Percentiles rank a stretch among this genome's conserved stretches.
phyloP scores from a whole-genome alignment of 768 basidiomycete genomes.

The Suillus weaverae region DNA sequence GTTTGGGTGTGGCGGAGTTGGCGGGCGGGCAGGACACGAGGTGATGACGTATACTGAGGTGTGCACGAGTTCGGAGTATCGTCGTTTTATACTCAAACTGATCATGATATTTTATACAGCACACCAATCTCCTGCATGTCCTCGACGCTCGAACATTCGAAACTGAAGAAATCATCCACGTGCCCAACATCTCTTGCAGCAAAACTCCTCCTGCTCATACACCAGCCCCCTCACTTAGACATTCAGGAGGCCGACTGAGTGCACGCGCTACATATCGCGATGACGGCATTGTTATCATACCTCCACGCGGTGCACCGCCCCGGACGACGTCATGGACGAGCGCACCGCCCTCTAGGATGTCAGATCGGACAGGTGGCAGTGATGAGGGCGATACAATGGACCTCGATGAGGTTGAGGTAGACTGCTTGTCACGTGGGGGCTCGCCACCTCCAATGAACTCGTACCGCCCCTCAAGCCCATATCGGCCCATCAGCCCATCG shows the following conservation, averaged over 20 bases:
- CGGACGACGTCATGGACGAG: slow-evolving; percentile 15
- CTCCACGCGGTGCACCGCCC: slow-evolving; percentile 16
- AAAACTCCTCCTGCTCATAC: slow-evolving; percentile 9
- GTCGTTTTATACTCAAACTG: background rate
- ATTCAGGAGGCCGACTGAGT: slow-evolving; percentile 34
- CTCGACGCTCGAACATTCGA: slow-evolving; percentile 88
- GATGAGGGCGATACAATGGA: slow-evolving; percentile 48
- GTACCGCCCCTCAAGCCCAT: background rate
- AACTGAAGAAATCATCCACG: slow-evolving; percentile 62
- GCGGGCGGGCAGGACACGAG: slow-evolving; percentile 57
- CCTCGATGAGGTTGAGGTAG: slow-evolving; percentile 49
- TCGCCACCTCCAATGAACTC: slow-evolving; percentile 38
- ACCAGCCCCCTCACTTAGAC: slow-evolving; percentile 17
- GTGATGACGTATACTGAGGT: slow-evolving; percentile 92
- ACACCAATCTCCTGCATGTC: slow-evolving; percentile 79
- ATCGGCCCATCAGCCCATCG: slow-evolving; percentile 32
- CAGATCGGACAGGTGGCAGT: slow-evolving; percentile 27
- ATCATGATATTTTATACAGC: slow-evolving; percentile 44
- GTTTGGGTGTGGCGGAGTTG: slow-evolving; percentile 64
- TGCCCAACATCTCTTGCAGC: slow-evolving; percentile 15
- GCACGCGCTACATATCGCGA: slow-evolving; percentile 30
- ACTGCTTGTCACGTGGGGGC: slow-evolving; percentile 51
- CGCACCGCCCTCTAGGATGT: slow-evolving; percentile 15
- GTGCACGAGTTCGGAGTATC: slow-evolving; percentile 18
- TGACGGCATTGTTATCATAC: slow-evolving; percentile 17